Evolutionary conservation across 192 early-diverging fungal species (phyloP).

Genomic region (Entophlyctis luteolus): DNA sequence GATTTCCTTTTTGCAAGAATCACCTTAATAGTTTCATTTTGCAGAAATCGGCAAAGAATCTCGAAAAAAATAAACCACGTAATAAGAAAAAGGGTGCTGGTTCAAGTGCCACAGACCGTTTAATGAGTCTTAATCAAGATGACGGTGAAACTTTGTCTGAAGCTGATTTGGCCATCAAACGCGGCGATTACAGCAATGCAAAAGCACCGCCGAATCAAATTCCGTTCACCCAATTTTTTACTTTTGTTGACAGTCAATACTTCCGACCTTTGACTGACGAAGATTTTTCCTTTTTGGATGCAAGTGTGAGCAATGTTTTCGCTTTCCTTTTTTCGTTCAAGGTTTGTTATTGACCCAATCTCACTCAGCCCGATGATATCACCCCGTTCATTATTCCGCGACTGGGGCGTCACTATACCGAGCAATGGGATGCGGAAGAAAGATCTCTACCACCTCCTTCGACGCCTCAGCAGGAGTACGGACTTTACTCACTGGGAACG

Average conservation of each 20-base stretch:
- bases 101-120: neutral
- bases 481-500: constrained; percentile 46
- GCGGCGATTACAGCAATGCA: constrained; percentile 47
- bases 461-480: constrained; percentile 66
- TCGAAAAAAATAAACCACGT: constrained; percentile 10
- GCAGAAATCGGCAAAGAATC: constrained; percentile 23
- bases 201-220: constrained; percentile 66
- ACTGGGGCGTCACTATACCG: constrained; percentile 71
- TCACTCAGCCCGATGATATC: constrained; percentile 53
- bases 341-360: neutral
- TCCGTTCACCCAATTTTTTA: constrained; percentile 79
- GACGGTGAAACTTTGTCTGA: constrained; percentile 8
- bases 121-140: neutral
- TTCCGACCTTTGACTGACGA: constrained; percentile 75
- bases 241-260: constrained; percentile 74
- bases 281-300: constrained; percentile 69
- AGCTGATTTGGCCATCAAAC: constrained; percentile 23
- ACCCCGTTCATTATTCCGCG: constrained; percentile 76
- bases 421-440: constrained; percentile 56
- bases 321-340: neutral
- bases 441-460: constrained; percentile 20
- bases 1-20: no score
- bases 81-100: constrained; percentile 19
- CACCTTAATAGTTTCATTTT: no score
- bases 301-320: constrained; percentile 33